Evolutionary conservation across 768 basidiomycete genomes (phyloP).

Genomic region (Calocera cornea): DNA sequence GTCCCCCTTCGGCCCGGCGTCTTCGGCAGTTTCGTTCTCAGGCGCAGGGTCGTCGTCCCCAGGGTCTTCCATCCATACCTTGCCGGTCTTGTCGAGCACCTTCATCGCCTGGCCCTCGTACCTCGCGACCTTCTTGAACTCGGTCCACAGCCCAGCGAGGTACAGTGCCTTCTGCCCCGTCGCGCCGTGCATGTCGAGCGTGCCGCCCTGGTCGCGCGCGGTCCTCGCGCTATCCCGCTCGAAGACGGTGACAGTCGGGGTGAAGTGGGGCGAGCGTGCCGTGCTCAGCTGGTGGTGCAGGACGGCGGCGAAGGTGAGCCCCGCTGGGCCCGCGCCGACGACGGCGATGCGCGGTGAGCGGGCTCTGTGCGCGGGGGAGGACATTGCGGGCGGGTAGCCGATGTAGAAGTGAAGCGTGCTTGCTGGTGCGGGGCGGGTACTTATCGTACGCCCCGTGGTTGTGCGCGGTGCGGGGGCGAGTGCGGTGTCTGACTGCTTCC

Average conservation of each 20-base stretch:
- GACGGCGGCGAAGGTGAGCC: conserved; percentile 20
- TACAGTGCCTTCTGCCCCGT: conserved; percentile 18
- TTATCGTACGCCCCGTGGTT: no score
- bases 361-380: no score
- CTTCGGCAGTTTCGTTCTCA: no score
- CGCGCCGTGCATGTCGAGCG: conserved; percentile 21
- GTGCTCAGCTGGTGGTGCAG: conserved; percentile 17
- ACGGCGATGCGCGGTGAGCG: conserved; percentile 13
- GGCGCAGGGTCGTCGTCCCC: not conserved
- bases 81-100: conserved; percentile 13
- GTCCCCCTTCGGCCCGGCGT: not conserved
- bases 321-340: conserved; percentile 21
- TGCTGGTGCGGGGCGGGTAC: no score
- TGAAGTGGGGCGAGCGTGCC: not conserved
- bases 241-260: conserved; percentile 12
- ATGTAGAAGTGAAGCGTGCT: conserved; percentile 2
- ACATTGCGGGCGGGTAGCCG: not conserved
- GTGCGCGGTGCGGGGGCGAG: no score
- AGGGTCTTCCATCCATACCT: not conserved
- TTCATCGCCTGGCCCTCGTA: conserved; percentile 17
- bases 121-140: conserved; percentile 16
- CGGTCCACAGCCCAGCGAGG: conserved; percentile 16
- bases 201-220: conserved; percentile 18
- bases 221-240: conserved; percentile 16
- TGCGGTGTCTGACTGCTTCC: no score